A percentile compares a stretch with the other conserved stretches of the same genome.
Evolutionary conservation across 2,329 filamentous ascomycete genomes (phyloP).

Genomic region (Xylariaceae sp.): DNA sequence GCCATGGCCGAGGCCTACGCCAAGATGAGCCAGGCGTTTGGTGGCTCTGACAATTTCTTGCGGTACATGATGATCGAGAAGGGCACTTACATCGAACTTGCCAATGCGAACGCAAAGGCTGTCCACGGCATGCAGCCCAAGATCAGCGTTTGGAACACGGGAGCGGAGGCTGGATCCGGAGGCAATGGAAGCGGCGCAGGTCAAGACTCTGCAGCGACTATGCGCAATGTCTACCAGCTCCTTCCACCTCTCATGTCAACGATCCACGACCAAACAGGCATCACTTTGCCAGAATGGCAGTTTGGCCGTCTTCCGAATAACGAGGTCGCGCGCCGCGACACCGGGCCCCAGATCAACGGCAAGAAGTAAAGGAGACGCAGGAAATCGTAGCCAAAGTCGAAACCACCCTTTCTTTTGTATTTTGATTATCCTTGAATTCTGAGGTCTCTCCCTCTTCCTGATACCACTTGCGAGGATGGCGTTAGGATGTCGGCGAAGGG

Average conservation of each 20-base stretch:
- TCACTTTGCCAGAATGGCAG: conserved; percentile 74
- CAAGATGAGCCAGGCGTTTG: conserved; percentile 67
- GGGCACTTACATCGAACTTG: conserved; percentile 72
- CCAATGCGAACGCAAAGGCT: conserved; percentile 71
- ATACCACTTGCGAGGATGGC: too few species aligned
- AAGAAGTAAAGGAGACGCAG: conserved; percentile 2
- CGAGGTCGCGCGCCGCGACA: conserved; percentile 17
- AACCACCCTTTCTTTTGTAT: too few species aligned
- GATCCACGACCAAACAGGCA: conserved; percentile 85
- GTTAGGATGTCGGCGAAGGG: too few species aligned
- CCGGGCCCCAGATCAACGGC: conserved; percentile 7
- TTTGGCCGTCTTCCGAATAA: conserved; percentile 46
- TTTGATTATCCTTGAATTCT: too few species aligned
- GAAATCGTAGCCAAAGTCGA: too few species aligned
- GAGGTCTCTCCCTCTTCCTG: too few species aligned
- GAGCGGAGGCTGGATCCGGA: conserved; percentile 43
- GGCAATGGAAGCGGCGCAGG: conserved; percentile 36
- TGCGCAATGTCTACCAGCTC: conserved; percentile 81
- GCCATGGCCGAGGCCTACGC: conserved; percentile 80
- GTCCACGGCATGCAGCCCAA: conserved; percentile 78
- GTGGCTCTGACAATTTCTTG: conserved; percentile 72
- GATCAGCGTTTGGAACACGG: conserved; percentile 89
- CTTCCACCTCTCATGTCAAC: conserved; percentile 78
- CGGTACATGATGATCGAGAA: conserved; percentile 87
- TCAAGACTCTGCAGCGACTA: conserved; percentile 57